Base-by-base conservation (phyloP, 1,139 yeast species). In the Diutina sp. region DNA sequence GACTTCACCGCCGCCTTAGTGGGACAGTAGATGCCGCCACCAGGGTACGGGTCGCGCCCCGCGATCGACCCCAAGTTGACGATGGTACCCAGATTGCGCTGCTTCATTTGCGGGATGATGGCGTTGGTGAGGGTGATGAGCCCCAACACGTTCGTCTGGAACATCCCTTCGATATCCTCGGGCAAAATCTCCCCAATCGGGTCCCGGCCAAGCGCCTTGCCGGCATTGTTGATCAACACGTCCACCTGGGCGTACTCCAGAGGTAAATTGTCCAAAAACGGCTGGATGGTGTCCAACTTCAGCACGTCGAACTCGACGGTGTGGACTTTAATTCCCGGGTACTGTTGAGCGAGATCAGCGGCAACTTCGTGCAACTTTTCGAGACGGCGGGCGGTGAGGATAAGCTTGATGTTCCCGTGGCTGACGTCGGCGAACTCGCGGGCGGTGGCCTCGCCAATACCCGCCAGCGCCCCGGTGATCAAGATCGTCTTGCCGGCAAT, bases 1-100 rank as follows among this genome's bases (percentile, higher is more conserved):
- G 90, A 85, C 61, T 84, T 79, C 41, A 90, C 82, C 25, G 93
- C 89, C 51, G 90, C 88, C 70, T 90, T 90, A 56, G 93, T 82
- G n/a, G 96, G 87, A 72, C 96, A 89, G 72, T 90, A 90, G 62
- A 90, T 84, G 11, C 89, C 82, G 54, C 96, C 96, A 56, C 85
- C 90, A 45, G 95, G 91, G 70, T 90, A 89, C 0, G 93, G 83
- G 58, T 88, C 95, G 65, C 88, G 78, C 44, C 96, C 96, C 16
- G 96, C 96, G 67, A 89, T 85, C 1, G 95, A 87, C 12, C 96
- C 96, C 60, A 90, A 66, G 66, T 87, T 87, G 62, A 90, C 87
- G 59, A 90, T 83, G 64, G 88, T 96, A 58, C 97, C 96, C 8
- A 72, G 63, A 64, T 81, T 75, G 60, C 80, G 78, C 69, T 64